Percentiles rank a stretch among this genome's conserved stretches.
phyloP scores from a whole-genome alignment of 805 yeast species.

The Yarrowia sp. region DNA sequence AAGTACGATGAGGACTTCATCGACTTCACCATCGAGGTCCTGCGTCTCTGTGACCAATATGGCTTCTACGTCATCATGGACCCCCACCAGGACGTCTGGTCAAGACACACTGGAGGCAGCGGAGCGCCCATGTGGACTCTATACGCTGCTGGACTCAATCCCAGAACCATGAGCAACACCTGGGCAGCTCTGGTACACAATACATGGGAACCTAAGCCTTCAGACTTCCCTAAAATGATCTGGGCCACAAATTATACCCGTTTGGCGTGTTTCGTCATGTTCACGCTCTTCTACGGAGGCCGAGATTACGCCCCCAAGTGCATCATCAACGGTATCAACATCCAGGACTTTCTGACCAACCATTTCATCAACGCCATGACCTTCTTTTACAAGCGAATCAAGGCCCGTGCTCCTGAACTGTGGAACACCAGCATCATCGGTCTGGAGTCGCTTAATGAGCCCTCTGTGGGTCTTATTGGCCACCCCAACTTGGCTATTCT shows the following conservation, averaged over 20 bases:
- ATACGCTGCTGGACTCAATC: slow-evolving; percentile 87
- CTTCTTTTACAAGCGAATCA: slow-evolving; percentile 57
- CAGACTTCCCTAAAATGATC: slow-evolving; percentile 80
- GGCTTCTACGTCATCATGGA: slow-evolving; percentile 84
- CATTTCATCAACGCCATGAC: slow-evolving; percentile 64
- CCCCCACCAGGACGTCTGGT: slow-evolving; percentile 95
- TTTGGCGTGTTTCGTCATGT: slow-evolving; percentile 79
- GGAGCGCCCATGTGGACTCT: slow-evolving; percentile 96
- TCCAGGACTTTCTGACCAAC: slow-evolving; percentile 76
- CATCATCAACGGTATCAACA: slow-evolving; percentile 70
- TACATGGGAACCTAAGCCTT: slow-evolving; percentile 49
- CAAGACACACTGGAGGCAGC: slow-evolving; percentile 86
- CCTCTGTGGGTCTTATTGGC: slow-evolving; percentile 77
- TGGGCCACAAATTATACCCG: slow-evolving; percentile 90
- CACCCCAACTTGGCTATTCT: slow-evolving; percentile 59
- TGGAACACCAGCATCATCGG: slow-evolving; percentile 62
- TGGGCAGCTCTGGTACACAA: slow-evolving; percentile 85
- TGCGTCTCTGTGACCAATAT: slow-evolving; percentile 62
- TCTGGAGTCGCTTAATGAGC: slow-evolving; percentile 85
- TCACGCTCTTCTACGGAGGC: slow-evolving; percentile 85
- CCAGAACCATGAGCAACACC: slow-evolving; percentile 66
- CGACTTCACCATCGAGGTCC: slow-evolving; percentile 68
- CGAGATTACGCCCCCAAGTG: slow-evolving; percentile 77
- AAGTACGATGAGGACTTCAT: slow-evolving; percentile 77
- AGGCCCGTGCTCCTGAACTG: slow-evolving; percentile 52